Evolutionary conservation across 2,329 filamentous ascomycete genomes (phyloP).

Genomic region (Claviceps paspali): DNA sequence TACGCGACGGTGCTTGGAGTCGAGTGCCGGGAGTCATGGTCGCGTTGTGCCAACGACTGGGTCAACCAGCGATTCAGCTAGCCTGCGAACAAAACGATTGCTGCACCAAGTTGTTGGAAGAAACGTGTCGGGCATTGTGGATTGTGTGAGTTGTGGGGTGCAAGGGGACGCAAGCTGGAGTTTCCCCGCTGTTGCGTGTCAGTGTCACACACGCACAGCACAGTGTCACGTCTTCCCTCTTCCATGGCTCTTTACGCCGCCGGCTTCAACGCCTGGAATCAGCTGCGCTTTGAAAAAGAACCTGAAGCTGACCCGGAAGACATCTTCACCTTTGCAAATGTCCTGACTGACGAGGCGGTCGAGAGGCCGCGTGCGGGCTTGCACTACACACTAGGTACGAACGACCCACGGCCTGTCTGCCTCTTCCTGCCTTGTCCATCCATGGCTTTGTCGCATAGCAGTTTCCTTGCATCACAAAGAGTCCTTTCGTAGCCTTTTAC

Average conservation of each 20-base stretch:
- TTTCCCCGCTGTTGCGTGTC: too few relatives aligned
- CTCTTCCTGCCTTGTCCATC: neutral
- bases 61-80: too few relatives aligned
- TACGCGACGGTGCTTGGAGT: too few relatives aligned
- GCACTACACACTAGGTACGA: conserved; percentile 33
- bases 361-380: conserved; percentile 19
- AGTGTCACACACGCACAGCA: too few relatives aligned
- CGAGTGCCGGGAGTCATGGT: too few relatives aligned
- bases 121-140: too few relatives aligned
- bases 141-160: too few relatives aligned
- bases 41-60: too few relatives aligned
- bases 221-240: too few relatives aligned
- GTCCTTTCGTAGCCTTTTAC: neutral
- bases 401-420: neutral
- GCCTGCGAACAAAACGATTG: too few relatives aligned
- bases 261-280: conserved; percentile 45
- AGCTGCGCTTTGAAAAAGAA: conserved; percentile 27
- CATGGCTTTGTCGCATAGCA: neutral
- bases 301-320: conserved; percentile 27
- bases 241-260: conserved; percentile 35
- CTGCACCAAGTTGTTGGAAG: too few relatives aligned
- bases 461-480: neutral
- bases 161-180: too few relatives aligned
- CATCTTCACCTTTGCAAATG: conserved; percentile 25
- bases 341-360: conserved; percentile 24